A percentile compares a stretch with the other conserved stretches of the same genome.
Conservation (phyloP, 495 filamentous ascomycete genomes). For the Penicillium coffeae region DNA sequence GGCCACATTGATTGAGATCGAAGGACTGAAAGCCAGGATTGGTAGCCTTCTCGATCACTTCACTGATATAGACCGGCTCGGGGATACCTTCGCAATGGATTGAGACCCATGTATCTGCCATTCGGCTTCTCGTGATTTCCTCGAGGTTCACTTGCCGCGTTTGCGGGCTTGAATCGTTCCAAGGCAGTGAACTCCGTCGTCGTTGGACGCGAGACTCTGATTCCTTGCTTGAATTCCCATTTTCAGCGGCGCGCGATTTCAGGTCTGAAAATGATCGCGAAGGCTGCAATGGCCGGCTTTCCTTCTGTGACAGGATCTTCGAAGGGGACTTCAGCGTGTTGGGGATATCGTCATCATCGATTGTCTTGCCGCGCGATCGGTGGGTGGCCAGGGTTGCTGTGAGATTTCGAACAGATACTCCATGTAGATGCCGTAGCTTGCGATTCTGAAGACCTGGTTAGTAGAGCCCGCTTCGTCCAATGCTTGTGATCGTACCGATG, state of each 20-base stretch:
- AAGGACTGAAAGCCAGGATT: constrained; percentile 90
- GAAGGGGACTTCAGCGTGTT: constrained; percentile 62
- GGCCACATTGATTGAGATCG: constrained; percentile 67
- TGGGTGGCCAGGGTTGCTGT: constrained; percentile 49
- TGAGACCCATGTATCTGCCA: constrained; percentile 89
- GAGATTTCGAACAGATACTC: constrained; percentile 84
- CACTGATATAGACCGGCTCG: constrained; percentile 87
- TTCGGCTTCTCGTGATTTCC: constrained; percentile 61
- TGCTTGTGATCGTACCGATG: constrained; percentile 13
- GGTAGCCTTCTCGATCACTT: constrained; percentile 71
- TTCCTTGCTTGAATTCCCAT: constrained; percentile 19
- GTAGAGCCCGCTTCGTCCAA: not conserved
- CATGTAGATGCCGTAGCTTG: constrained; percentile 82
- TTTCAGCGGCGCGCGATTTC: constrained; percentile 28
- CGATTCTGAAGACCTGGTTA: constrained; percentile 58
- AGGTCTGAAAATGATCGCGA: constrained; percentile 73
- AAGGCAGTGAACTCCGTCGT: constrained; percentile 65
- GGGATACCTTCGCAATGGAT: constrained; percentile 63
- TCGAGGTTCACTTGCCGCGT: constrained; percentile 73
- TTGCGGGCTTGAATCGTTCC: constrained; percentile 62
- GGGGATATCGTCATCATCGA: constrained; percentile 79
- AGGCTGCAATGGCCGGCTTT: constrained; percentile 56
- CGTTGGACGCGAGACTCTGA: constrained; percentile 38
- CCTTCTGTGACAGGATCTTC: constrained; percentile 61
- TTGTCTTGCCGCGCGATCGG: constrained; percentile 64